phyloP scores from a whole-genome alignment of 2,329 filamentous ascomycete species.

The Ceratocystis cacaofunesta region DNA sequence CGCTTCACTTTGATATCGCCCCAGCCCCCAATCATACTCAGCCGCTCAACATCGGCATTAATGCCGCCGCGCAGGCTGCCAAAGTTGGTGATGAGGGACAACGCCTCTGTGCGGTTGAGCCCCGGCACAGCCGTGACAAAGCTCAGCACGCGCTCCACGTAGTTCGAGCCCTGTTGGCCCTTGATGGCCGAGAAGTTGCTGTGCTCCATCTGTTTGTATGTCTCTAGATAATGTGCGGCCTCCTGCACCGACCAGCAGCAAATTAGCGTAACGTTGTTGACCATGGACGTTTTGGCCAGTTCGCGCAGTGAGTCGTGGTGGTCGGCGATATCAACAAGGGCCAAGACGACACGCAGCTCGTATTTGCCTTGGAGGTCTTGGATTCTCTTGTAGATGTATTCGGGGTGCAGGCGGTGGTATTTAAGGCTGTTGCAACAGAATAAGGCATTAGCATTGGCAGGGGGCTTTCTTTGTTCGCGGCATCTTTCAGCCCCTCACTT shows the following conservation, averaged over 20 bases:
- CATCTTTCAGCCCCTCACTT: background rate
- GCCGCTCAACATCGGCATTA: slow-evolving; percentile 75
- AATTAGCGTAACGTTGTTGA: slow-evolving; percentile 85
- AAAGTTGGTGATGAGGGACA: slow-evolving; percentile 81
- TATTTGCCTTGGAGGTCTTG: slow-evolving; percentile 72
- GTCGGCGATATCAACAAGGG: slow-evolving; percentile 89
- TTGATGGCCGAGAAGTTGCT: slow-evolving; percentile 67
- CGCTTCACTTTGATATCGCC: slow-evolving; percentile 85
- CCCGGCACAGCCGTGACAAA: slow-evolving; percentile 82
- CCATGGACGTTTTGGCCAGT: slow-evolving; percentile 76
- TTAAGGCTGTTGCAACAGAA: slow-evolving; percentile 46
- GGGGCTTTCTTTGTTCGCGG: background rate
- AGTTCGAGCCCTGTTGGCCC: slow-evolving; percentile 68
- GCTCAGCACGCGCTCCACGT: slow-evolving; percentile 75
- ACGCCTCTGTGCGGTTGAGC: slow-evolving; percentile 88
- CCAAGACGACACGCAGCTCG: slow-evolving; percentile 68
- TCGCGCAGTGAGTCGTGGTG: slow-evolving; percentile 84
- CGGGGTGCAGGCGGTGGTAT: slow-evolving; percentile 91
- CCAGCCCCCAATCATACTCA: slow-evolving; percentile 78
- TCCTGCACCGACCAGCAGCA: slow-evolving; percentile 91
- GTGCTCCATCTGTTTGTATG: slow-evolving; percentile 90
- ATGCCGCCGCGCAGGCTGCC: slow-evolving; percentile 75
- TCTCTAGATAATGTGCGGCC: slow-evolving; percentile 81
- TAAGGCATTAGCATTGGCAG: background rate
- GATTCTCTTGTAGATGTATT: slow-evolving; percentile 94